Percentiles rank a stretch among this genome's conserved stretches.
Evolutionary conservation across 1,284 basidiomycete genomes (phyloP).

Genomic region (Trametes sp.): DNA sequence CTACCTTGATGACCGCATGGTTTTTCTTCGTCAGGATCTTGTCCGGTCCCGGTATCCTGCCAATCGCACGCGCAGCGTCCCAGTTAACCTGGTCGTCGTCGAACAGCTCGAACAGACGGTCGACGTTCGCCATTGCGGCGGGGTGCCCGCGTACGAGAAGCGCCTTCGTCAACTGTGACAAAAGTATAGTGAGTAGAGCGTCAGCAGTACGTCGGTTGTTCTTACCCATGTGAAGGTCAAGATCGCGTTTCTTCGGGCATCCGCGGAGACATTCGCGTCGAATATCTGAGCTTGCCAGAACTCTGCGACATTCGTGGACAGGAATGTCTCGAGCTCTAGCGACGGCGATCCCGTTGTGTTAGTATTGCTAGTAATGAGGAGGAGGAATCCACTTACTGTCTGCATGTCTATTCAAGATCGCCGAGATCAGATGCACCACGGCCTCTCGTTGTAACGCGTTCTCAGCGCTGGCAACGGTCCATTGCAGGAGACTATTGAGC

Average conservation of each 20-base stretch:
- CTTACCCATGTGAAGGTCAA: constrained; percentile 77
- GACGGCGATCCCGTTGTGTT: no score
- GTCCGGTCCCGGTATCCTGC: constrained; percentile 67
- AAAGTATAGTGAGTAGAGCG: no score
- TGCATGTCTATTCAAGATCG: constrained; percentile 79
- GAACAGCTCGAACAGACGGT: constrained; percentile 75
- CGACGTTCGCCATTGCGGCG: constrained; percentile 61
- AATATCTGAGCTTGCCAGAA: constrained; percentile 60
- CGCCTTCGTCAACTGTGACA: constrained; percentile 73
- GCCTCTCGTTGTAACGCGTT: constrained; percentile 66
- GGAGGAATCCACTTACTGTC: constrained; percentile 52
- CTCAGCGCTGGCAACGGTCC: constrained; percentile 60
- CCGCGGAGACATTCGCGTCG: constrained; percentile 37
- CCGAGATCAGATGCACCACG: constrained; percentile 67
- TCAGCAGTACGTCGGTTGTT: no score
- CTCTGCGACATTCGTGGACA: constrained; percentile 40
- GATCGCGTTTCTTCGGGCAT: constrained; percentile 62
- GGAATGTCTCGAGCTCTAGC: constrained; percentile 39
- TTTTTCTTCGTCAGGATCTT: constrained; percentile 78
- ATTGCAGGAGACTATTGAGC: constrained; percentile 61
- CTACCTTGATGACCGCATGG: constrained; percentile 78
- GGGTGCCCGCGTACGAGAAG: constrained; percentile 80
- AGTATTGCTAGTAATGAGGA: background rate
- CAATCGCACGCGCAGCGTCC: constrained; percentile 79
- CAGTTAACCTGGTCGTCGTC: constrained; percentile 64